Evolutionary conservation across 176 grass and related monocot genomes (phyloP).

Genomic region (Aegilops longissima): DNA sequence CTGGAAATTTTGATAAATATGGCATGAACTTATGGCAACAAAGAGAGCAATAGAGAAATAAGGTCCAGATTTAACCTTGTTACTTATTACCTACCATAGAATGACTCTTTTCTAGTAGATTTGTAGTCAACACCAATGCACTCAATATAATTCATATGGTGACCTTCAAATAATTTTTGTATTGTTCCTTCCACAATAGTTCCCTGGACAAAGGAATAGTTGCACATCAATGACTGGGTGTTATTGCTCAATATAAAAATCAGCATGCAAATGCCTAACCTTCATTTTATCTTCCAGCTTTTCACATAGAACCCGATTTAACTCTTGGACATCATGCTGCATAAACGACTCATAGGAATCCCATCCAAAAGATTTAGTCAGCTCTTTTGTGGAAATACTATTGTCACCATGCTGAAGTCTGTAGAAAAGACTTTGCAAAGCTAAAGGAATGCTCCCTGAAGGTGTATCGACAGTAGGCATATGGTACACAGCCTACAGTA

Average conservation of each 20-base stretch:
- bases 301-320: constrained; percentile 82
- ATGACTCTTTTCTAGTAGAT: constrained; percentile 81
- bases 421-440: constrained; percentile 82
- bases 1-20: constrained; percentile 26
- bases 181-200: constrained; percentile 75
- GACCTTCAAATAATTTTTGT: constrained; percentile 76
- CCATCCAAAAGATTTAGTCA: constrained; percentile 92
- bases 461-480: constrained; percentile 75
- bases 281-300: constrained; percentile 91
- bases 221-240: background rate
- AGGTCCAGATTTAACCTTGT: constrained; percentile 11
- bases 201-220: constrained; percentile 41
- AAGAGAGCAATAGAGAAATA: background rate
- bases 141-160: constrained; percentile 91
- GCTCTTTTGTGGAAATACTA: constrained; percentile 78
- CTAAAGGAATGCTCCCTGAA: constrained; percentile 72
- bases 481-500: constrained; percentile 79
- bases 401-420: constrained; percentile 75
- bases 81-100: constrained; percentile 65
- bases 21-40: background rate
- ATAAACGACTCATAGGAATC: constrained; percentile 77
- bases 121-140: constrained; percentile 75
- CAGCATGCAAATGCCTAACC: constrained; percentile 43
- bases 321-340: constrained; percentile 88
- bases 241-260: background rate